These are phyloP conservation scores for Monascus ruber DNA, from an alignment of 2,329 filamentous ascomycete species.

Conservation along the genomic window DNA sequence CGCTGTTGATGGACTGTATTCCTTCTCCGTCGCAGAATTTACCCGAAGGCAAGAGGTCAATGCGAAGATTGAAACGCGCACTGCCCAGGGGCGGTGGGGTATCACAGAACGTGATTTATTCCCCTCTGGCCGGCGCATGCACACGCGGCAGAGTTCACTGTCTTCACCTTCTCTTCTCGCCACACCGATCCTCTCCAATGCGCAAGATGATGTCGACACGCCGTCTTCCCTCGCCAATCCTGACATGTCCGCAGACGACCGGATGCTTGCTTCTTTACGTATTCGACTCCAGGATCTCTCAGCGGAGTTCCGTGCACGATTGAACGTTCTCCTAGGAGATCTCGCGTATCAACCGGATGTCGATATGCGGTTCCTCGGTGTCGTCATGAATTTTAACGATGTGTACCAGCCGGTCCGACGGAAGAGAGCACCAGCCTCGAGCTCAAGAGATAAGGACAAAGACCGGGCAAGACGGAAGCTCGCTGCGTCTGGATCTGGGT, in stretches of 20 bases:
- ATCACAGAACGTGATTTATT: constrained; percentile 44
- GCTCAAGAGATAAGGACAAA: constrained; percentile 22
- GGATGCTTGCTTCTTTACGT: constrained; percentile 64
- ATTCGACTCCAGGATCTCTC: constrained; percentile 62
- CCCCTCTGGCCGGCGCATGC: constrained; percentile 18
- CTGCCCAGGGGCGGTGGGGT: constrained; percentile 54
- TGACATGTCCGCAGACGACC: constrained; percentile 36
- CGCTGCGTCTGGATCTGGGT: constrained; percentile 8
- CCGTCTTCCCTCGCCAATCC: constrained; percentile 30
- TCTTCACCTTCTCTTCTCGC: constrained; percentile 12
- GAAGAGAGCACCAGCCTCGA: constrained; percentile 25
- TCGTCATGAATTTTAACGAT: constrained; percentile 99
- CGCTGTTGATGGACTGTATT: constrained; percentile 85
- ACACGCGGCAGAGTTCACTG: constrained; percentile 14
- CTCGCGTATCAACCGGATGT: constrained; percentile 86
- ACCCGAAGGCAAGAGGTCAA: constrained; percentile 78
- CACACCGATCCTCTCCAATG: constrained; percentile 14
- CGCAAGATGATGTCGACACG: constrained; percentile 18
- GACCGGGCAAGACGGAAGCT: constrained; percentile 15
- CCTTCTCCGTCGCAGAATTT: constrained; percentile 89
- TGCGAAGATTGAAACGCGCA: constrained; percentile 57
- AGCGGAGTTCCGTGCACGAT: constrained; percentile 60
- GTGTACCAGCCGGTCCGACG: constrained; percentile 72
- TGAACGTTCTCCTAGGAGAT: constrained; percentile 78
- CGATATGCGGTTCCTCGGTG: constrained; percentile 88